These are phyloP conservation scores for Stephania yunnanensis DNA, from an alignment of 164 flowering plant genomes.

Conservation along the genomic window DNA sequence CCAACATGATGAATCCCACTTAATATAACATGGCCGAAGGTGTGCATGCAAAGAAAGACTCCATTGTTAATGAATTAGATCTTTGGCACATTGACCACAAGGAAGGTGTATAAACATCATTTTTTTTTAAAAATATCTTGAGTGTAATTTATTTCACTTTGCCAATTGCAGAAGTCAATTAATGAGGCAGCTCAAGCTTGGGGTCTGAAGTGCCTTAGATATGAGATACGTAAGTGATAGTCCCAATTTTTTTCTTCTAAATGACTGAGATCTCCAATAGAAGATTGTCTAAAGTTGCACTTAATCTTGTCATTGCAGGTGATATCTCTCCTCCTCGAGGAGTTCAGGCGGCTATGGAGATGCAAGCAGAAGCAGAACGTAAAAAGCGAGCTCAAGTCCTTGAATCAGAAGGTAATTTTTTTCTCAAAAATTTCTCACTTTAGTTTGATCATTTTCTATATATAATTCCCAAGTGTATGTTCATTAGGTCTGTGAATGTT, in stretches of 20 bases:
- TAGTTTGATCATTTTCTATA: background rate
- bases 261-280: background rate
- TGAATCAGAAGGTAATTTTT: constrained; percentile 69
- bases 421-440: background rate
- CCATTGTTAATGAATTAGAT: background rate
- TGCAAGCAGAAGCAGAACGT: constrained; percentile 99
- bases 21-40: background rate
- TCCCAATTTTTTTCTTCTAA: background rate
- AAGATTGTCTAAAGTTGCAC: background rate
- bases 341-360: constrained; percentile 87
- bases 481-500: background rate
- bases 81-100: background rate
- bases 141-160: background rate
- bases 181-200: constrained; percentile 83
- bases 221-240: constrained; percentile 72
- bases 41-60: background rate
- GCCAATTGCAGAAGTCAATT: constrained; percentile 58
- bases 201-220: constrained; percentile 90
- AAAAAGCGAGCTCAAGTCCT: constrained; percentile 88
- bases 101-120: background rate
- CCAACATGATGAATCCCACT: background rate
- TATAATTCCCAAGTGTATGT: background rate
- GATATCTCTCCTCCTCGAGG: constrained; percentile 91
- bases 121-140: background rate
- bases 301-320: constrained; percentile 36